phyloP scores from a whole-genome alignment of 192 early-diverging fungal genomes.

The Rhizophagus clarus region DNA sequence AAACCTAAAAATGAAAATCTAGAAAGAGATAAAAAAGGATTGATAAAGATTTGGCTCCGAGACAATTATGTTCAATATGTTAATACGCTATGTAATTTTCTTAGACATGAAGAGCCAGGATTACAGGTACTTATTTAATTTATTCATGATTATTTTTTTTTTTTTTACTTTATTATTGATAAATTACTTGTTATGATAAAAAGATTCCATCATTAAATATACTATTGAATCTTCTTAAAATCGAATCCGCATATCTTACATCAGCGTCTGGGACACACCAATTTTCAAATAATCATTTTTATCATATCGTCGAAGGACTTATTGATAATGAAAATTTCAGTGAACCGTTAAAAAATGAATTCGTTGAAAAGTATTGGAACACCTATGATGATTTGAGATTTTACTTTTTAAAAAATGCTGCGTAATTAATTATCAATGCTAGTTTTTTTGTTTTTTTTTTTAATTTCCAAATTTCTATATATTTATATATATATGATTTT shows the following conservation, averaged over 20 bases:
- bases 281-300: constrained; percentile 75
- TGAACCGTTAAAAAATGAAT: constrained; percentile 61
- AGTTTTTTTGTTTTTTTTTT: not conserved
- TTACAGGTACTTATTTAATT: constrained; percentile 57
- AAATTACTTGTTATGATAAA: not conserved
- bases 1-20: constrained; percentile 45
- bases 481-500: not conserved
- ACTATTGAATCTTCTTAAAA: constrained; percentile 68
- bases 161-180: not conserved
- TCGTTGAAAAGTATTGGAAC: constrained; percentile 74
- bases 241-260: constrained; percentile 55
- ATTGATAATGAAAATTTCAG: constrained; percentile 60
- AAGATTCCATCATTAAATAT: constrained; percentile 72
- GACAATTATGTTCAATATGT: constrained; percentile 75
- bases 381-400: constrained; percentile 83
- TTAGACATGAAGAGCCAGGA: constrained; percentile 65
- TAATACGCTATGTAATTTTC: constrained; percentile 51
- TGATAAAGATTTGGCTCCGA: constrained; percentile 75
- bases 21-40: constrained; percentile 48
- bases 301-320: constrained; percentile 54
- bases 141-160: not conserved
- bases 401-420: constrained; percentile 76
- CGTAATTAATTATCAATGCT: constrained; percentile 32
- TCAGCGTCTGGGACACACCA: constrained; percentile 44
- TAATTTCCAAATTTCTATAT: not conserved